phyloP scores from a whole-genome alignment of 2,329 filamentous ascomycete genomes.

The Xylaria sp. region DNA sequence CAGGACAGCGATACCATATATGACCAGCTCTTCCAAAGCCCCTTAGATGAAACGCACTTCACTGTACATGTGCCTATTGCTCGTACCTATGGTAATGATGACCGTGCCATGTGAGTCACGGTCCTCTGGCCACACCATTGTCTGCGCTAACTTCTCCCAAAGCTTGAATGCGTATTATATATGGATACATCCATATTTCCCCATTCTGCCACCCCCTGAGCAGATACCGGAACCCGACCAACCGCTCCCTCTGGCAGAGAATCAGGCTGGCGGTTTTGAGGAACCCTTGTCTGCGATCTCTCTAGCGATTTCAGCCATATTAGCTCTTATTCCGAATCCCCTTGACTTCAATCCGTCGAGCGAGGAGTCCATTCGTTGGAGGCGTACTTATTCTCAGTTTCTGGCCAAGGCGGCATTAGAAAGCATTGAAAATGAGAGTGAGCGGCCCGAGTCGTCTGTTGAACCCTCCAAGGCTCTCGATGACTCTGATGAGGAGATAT shows the following conservation, averaged over 20 bases:
- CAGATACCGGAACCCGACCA: slow-evolving; percentile 49
- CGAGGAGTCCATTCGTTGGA: slow-evolving; percentile 56
- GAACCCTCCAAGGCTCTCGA: slow-evolving; percentile 59
- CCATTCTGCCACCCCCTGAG: slow-evolving; percentile 59
- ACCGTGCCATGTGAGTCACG: slow-evolving; percentile 53
- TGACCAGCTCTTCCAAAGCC: slow-evolving; percentile 55
- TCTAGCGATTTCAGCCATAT: slow-evolving; percentile 60
- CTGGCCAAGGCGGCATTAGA: slow-evolving; percentile 61
- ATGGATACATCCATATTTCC: slow-evolving; percentile 63
- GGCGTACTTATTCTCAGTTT: slow-evolving; percentile 61
- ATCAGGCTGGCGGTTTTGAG: slow-evolving; percentile 51
- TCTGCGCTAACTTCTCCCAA: slow-evolving; percentile 27
- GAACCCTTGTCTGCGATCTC: slow-evolving; percentile 58
- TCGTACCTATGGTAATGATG: slow-evolving; percentile 56
- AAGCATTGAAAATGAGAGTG: slow-evolving; percentile 60
- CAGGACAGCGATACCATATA: slow-evolving; percentile 62
- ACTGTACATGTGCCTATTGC: slow-evolving; percentile 51
- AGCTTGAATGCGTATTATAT: slow-evolving; percentile 63
- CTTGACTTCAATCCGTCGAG: slow-evolving; percentile 52
- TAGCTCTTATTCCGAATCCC: slow-evolving; percentile 60
- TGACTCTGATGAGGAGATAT: slow-evolving; percentile 49
- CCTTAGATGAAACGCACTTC: slow-evolving; percentile 35
- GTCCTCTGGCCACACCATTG: not conserved
- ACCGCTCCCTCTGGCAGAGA: slow-evolving; percentile 51
- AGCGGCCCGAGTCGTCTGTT: slow-evolving; percentile 58